Evolutionary conservation across 208 protist species (phyloP), one percentile per base, ranked within the genome.

Genomic region (Trypanosoma rangeli): DNA sequence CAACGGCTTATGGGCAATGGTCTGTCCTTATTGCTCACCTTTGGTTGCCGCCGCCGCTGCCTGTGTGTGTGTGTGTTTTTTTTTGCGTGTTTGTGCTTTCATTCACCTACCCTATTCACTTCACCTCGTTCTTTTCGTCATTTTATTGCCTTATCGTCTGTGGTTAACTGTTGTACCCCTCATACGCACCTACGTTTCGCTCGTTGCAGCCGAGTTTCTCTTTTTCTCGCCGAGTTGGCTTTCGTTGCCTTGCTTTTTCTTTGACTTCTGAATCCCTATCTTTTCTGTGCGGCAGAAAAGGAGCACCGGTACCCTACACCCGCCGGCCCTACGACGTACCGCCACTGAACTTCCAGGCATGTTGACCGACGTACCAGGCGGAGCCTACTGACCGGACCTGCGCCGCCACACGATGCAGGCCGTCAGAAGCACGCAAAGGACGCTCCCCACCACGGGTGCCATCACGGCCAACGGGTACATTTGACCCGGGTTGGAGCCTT

Each of bases 361-460:
- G 49, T 12, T 53, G 49, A 53, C 49, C 16, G 9, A 18, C 31
- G 16, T 5, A 8, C 24, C 9, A 20, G 33, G 29, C 37, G 10
- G 24, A n/a, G 18, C 20, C 64, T 65, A 73, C 33, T 24, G 26
- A 35, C 7, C 20, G 16, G 8, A 42, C 44, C 68, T 68, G 20
- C 61, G 59, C 57, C 42, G 28, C 70, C 59, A 68, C 37, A 74
- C 35, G 18, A 74, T 61, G 24, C 1, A 55, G 13, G 28, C 50
- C 8, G 70, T 74, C 1, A 68, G 10, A 16, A 42, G 2, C 29
- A 74, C 44, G 22, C 70, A 74, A 13, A 62, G 26, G 29, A 68
- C n/a, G 53, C 70, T 74, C 18, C 60, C 70, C 24, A 67, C 20
- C 29, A 74, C 31, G 10, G 60, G 70, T 37, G 18, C 37, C 16